Evolutionary conservation across 768 basidiomycete genomes (phyloP).

Genomic region (Panus rudis): DNA sequence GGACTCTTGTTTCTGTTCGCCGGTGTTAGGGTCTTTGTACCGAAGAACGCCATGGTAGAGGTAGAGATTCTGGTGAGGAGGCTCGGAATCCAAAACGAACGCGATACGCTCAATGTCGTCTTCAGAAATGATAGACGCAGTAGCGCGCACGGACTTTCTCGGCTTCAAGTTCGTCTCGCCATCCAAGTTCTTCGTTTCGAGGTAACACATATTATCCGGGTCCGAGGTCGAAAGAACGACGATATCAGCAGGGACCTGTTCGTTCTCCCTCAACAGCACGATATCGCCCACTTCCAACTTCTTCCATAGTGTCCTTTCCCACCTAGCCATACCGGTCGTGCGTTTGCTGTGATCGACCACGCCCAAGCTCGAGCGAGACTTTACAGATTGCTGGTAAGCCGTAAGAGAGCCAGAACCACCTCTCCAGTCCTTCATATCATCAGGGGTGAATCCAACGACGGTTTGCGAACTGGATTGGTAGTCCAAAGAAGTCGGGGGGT

Average conservation of each 20-base stretch:
- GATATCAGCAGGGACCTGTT: slow-evolving; percentile 95
- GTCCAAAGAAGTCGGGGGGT: too few relatives aligned
- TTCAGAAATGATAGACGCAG: slow-evolving; percentile 68
- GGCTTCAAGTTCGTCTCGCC: slow-evolving; percentile 97
- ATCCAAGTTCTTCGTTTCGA: slow-evolving; percentile 97
- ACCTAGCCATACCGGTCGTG: slow-evolving; percentile 63
- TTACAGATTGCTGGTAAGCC: slow-evolving; percentile 49
- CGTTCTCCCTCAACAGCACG: slow-evolving; percentile 85
- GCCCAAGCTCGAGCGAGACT: slow-evolving; percentile 51
- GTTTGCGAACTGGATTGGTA: slow-evolving; percentile 5
- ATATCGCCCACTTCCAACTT: slow-evolving; percentile 98
- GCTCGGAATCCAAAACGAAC: slow-evolving; percentile 89
- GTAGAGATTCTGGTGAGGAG: slow-evolving; percentile 91
- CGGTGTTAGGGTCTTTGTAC: slow-evolving; percentile 50
- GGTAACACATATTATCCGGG: slow-evolving; percentile 84
- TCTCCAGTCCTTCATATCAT: slow-evolving; percentile 15
- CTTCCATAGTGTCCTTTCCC: slow-evolving; percentile 98
- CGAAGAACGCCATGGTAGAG: slow-evolving; percentile 80
- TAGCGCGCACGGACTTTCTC: slow-evolving; percentile 69
- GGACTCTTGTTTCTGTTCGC: slow-evolving; percentile 53
- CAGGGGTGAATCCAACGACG: neutral
- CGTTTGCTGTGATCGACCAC: slow-evolving; percentile 79
- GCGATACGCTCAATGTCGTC: slow-evolving; percentile 85
- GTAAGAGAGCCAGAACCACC: slow-evolving; percentile 31
- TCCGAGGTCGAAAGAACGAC: slow-evolving; percentile 90